A percentile compares a stretch with the other conserved stretches of the same genome.
These are phyloP conservation scores for Rhododendron mucronatum DNA, from an alignment of 148 eudicot genomes.

Conservation along the genomic window DNA sequence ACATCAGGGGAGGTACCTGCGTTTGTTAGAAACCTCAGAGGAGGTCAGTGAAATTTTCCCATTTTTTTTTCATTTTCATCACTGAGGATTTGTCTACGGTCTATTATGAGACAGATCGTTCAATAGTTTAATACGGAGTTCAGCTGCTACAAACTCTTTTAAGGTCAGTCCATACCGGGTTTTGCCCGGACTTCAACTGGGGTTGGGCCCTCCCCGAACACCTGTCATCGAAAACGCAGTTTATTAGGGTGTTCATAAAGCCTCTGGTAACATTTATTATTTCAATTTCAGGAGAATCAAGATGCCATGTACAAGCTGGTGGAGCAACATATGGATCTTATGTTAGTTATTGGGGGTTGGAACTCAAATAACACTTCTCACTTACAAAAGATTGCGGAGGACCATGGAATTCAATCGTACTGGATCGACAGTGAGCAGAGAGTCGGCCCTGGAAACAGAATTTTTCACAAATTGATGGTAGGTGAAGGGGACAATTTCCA, in stretches of 20 bases:
- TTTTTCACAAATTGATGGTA: constrained; percentile 67
- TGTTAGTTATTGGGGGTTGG: constrained; percentile 97
- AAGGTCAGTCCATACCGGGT: background rate
- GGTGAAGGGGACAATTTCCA: constrained; percentile 8
- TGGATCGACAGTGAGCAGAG: constrained; percentile 88
- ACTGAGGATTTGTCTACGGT: background rate
- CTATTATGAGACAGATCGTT: too few relatives aligned
- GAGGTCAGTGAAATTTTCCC: too few relatives aligned
- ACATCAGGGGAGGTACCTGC: too few relatives aligned
- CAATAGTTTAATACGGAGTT: background rate
- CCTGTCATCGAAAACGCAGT: too few relatives aligned
- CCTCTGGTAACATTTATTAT: background rate
- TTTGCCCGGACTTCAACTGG: background rate
- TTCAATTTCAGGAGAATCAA: constrained; percentile 70
- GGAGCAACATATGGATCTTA: constrained; percentile 67
- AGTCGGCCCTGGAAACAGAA: constrained; percentile 90
- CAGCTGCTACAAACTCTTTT: too few relatives aligned
- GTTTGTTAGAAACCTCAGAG: too few relatives aligned
- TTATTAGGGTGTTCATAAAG: background rate
- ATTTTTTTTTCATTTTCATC: background rate
- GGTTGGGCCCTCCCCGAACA: too few relatives aligned
- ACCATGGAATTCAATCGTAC: constrained; percentile 84
- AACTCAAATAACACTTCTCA: constrained; percentile 94
- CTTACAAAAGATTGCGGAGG: constrained; percentile 90
- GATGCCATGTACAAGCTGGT: constrained; percentile 98